Base-by-base conservation (phyloP, 2,329 filamentous ascomycete genomes). In the Pseudogymnoascus destructans region DNA sequence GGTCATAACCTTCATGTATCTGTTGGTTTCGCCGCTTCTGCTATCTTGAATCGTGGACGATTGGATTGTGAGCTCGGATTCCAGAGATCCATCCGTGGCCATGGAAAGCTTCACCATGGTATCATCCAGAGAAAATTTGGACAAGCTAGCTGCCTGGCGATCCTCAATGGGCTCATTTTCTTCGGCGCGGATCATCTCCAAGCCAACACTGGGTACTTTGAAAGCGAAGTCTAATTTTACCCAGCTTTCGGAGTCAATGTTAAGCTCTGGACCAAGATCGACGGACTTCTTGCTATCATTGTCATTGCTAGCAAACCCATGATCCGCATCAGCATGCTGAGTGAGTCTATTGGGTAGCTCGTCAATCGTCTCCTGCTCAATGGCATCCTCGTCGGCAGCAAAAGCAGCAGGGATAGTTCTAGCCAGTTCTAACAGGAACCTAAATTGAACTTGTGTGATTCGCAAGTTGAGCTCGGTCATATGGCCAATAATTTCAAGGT, bases 1-100 rank as follows among this genome's bases (percentile, higher is more conserved):
- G 1, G 91, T 91, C 93, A 98, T 97, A 73, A 98, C 96, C 70
- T 92, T 95, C 56, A 90, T 84, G 77, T 95, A 99, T 69, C 95
- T 96, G 75, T 96, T 98, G 4, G 86, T 87, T 65, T 95, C 91
- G 58, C 82, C 81, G 3, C 83, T 84, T n/a, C 95, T 85, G 62
- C 87, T 96, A 70, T 99, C 93, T 59, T 88, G 82, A 63, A 97
- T 95, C 0, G 90, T 95, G 70, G 98, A 96, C 0, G 92, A 93
- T 60, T 93, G 86, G 13, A 98, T 90, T 33, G 95, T 78, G 5
- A 98, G 80, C 69, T 99, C 95, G 2, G 91, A 90, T 70, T 98
- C 93, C 38, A 98, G 73, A 0, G 91, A 91, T 5, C 86, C 85
- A 70, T 98, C 92, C 17, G 87, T 95, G 65, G 96, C 80, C 85